A percentile compares a stretch with the other conserved stretches of the same genome.
Evolutionary conservation across 768 basidiomycete species (phyloP).

Genomic region (Mycena crocata): DNA sequence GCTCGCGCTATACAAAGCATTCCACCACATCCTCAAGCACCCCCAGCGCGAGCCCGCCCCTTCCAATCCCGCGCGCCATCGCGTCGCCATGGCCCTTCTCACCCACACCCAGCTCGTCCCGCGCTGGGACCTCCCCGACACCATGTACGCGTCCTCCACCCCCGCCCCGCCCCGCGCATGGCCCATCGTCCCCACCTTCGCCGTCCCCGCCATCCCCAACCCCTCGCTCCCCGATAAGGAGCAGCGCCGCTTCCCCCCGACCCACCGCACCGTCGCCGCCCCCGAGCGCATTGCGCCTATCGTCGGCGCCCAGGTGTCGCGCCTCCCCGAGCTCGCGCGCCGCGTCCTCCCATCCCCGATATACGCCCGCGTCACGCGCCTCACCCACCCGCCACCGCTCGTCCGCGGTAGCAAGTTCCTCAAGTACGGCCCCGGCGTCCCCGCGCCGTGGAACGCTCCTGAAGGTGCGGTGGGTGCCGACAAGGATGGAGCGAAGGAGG

Average conservation of each 20-base stretch:
- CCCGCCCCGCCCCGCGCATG: constrained; percentile 73
- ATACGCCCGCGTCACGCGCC: constrained; percentile 67
- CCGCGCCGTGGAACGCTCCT: constrained; percentile 66
- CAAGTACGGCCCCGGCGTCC: constrained; percentile 59
- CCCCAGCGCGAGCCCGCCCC: constrained; percentile 55
- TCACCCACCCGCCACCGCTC: constrained; percentile 75
- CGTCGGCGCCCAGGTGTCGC: constrained; percentile 70
- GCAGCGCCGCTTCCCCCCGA: constrained; percentile 54
- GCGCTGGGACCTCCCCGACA: constrained; percentile 78
- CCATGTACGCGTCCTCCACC: constrained; percentile 67
- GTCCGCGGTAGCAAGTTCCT: constrained; percentile 61
- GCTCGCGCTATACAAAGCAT: constrained; percentile 73
- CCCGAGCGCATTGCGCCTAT: constrained; percentile 70
- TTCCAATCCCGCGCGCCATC: constrained; percentile 73
- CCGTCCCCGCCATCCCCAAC: constrained; percentile 60
- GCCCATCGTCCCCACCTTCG: constrained; percentile 74
- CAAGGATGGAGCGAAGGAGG: too few species aligned
- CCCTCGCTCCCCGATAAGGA: constrained; percentile 36
- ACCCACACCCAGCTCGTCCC: constrained; percentile 64
- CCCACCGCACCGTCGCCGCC: constrained; percentile 55
- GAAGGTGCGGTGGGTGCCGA: constrained; percentile 50
- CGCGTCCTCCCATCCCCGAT: constrained; percentile 74
- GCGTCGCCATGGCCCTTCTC: constrained; percentile 80
- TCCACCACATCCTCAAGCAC: constrained; percentile 83
- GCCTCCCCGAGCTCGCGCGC: constrained; percentile 75